A percentile compares a stretch with the other conserved stretches of the same genome.
Conservation (phyloP, 495 filamentous ascomycete genomes). For the Neurospora sp. region DNA sequence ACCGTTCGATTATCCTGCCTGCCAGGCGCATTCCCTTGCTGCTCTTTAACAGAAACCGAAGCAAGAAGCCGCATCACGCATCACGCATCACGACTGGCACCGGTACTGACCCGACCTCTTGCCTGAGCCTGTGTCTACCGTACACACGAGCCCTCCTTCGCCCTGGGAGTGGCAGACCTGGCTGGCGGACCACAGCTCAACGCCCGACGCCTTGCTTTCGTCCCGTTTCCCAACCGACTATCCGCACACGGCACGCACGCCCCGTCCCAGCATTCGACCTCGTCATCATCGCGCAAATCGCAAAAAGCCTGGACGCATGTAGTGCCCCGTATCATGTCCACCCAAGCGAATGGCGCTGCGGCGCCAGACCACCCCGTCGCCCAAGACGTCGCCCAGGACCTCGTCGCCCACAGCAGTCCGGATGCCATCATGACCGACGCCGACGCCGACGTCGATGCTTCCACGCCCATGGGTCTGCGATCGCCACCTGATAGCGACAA, state of each 20-base stretch:
- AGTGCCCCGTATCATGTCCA: constrained; percentile 27
- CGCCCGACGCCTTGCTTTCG: neutral
- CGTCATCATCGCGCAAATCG: constrained; percentile 9
- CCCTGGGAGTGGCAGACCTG: neutral
- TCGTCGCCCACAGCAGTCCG: neutral
- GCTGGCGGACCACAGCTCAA: neutral
- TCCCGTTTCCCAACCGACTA: neutral
- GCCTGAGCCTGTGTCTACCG: neutral
- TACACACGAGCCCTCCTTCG: neutral
- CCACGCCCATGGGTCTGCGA: constrained; percentile 34
- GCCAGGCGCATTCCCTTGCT: neutral
- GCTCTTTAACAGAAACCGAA: neutral
- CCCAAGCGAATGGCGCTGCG: constrained; percentile 29
- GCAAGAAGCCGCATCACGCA: neutral
- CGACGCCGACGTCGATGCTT: constrained; percentile 7
- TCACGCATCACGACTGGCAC: neutral
- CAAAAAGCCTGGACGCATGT: constrained; percentile 26
- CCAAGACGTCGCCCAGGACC: neutral
- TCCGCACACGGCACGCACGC: neutral
- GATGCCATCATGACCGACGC: constrained; percentile 4
- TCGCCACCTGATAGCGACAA: constrained; percentile 43
- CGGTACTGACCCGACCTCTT: neutral
- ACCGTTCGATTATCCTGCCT: neutral
- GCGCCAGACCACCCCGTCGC: constrained; percentile 19
- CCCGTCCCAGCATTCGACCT: constrained; percentile 3